phyloP scores from a whole-genome alignment of 331 rosid genomes.

The Prunus yedoensis region DNA sequence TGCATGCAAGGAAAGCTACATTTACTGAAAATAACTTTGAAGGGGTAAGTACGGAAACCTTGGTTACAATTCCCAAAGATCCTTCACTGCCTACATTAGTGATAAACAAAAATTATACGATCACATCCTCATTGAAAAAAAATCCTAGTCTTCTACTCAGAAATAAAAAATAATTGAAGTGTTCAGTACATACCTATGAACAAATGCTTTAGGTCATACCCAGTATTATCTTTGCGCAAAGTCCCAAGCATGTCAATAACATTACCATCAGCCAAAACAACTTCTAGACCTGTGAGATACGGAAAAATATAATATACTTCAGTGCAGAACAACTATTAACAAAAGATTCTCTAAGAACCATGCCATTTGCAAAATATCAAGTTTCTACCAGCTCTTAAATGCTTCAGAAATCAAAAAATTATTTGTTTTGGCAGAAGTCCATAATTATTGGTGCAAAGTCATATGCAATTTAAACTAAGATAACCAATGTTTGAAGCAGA shows the following conservation, averaged over 20 bases:
- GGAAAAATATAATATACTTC: conserved; percentile 25
- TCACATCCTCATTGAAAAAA: conserved; percentile 6
- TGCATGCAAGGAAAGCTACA: conserved; percentile 84
- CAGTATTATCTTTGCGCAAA: conserved; percentile 94
- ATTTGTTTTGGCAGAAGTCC: not conserved
- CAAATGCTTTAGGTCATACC: conserved; percentile 89
- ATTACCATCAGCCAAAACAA: conserved; percentile 86
- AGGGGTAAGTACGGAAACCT: conserved; percentile 89
- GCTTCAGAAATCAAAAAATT: conserved; percentile 1
- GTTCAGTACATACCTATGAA: conserved; percentile 65
- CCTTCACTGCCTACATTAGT: conserved; percentile 91
- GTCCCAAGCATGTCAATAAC: conserved; percentile 90
- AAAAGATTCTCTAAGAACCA: conserved; percentile 13
- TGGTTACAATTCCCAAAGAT: conserved; percentile 92
- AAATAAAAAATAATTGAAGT: not conserved
- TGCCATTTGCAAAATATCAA: conserved; percentile 22
- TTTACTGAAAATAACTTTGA: conserved; percentile 79
- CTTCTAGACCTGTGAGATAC: conserved; percentile 73
- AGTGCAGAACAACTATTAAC: conserved; percentile 18
- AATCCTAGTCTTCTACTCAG: conserved; percentile 15
- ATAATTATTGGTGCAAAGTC: not conserved
- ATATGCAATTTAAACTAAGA: conserved; percentile 19
- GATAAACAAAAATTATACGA: conserved; percentile 23
- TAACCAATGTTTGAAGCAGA: conserved; percentile 5
- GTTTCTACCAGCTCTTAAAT: not conserved